Evolutionary conservation across 75 land plant species (phyloP), one percentile per base, ranked within the genome.

Genomic region (Pinus taeda): DNA sequence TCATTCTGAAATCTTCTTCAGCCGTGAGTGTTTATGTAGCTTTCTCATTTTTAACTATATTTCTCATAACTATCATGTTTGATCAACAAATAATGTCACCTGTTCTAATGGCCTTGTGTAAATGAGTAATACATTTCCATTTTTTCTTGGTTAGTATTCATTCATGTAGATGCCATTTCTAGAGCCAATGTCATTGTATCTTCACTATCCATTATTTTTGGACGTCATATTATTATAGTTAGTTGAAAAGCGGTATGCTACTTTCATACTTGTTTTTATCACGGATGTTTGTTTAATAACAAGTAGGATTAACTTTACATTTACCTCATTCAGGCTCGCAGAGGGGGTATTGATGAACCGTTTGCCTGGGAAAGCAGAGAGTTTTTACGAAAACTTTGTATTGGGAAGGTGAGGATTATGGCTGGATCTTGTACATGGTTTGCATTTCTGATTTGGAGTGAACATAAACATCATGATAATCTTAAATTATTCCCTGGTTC

Each of bases 331-430:
- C 80, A 97, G 99, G 99, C 99, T 30, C 89, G 99, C 4, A 88
- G 98, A 59, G 99, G 91, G 55, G 88, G 89, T 8, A n/a, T 75
- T 49, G 99, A 97, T 84, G 99, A 97, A 79, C 98, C 98, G 2
- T 97, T 93, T 83, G 99, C 99, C 55, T 97, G 99, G 99, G 89
- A 93, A 0, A 95, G 99, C 81, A 85, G 94, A 75, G 99, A 97
- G 77, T 95, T 74, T 74, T 83, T 97, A 57, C 79, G 99, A 79
- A 93, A 95, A 65, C 88, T 86, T n/a, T 95, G 96, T 79, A 91
- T 97, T 63, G 99, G 99, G 80, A 91, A 97, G 99, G 99, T 97
- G 13, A 4, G 26, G 45, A 20, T 76, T 58, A 22, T 73, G 59
- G 14, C 36, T 59, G 20, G 30, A 3, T 15, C 65, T 78, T 57